Percentiles rank a stretch among this genome's conserved stretches.
Conservation (phyloP, 1,284 basidiomycete species). For the Hymenochaete sp. region DNA sequence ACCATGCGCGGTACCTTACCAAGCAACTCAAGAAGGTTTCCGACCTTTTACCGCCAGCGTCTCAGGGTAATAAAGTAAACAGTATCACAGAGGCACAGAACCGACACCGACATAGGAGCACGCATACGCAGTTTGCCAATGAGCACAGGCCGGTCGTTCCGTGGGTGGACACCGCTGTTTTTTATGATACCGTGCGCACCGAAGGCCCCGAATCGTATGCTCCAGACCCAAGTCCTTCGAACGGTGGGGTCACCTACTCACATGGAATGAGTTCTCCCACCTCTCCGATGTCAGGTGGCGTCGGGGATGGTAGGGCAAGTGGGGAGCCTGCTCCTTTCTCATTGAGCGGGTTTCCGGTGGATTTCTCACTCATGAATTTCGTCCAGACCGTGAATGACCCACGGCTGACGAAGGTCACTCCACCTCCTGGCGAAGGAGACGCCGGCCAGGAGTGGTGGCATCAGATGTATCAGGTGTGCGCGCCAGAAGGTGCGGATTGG, state of each 20-base stretch:
- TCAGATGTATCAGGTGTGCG: slow-evolving; percentile 12
- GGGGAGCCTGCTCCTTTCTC: not conserved
- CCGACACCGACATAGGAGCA: not conserved
- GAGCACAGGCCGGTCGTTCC: not conserved
- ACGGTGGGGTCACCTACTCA: too few relatives aligned
- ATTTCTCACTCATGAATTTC: slow-evolving; percentile 14
- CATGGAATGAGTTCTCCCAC: too few relatives aligned
- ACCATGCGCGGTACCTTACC: slow-evolving; percentile 16
- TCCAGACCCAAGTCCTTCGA: too few relatives aligned
- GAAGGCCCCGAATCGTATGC: too few relatives aligned
- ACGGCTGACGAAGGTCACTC: slow-evolving; percentile 11
- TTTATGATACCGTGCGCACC: too few relatives aligned
- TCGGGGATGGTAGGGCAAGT: too few relatives aligned
- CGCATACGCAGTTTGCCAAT: not conserved
- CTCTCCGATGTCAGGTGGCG: too few relatives aligned
- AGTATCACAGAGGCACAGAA: not conserved
- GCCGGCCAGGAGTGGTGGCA: slow-evolving; percentile 14
- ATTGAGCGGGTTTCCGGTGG: slow-evolving; percentile 8
- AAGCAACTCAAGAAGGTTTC: slow-evolving; percentile 17
- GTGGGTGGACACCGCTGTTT: too few relatives aligned
- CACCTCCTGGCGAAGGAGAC: slow-evolving; percentile 8
- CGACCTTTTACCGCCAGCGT: slow-evolving; percentile 10
- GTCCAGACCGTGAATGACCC: slow-evolving; percentile 15
- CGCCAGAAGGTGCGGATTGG: slow-evolving; percentile 9
- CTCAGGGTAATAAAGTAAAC: too few relatives aligned